These are phyloP conservation scores for Apostasia ramifera DNA, from an alignment of 106 monocot genomes.

Conservation along the genomic window DNA sequence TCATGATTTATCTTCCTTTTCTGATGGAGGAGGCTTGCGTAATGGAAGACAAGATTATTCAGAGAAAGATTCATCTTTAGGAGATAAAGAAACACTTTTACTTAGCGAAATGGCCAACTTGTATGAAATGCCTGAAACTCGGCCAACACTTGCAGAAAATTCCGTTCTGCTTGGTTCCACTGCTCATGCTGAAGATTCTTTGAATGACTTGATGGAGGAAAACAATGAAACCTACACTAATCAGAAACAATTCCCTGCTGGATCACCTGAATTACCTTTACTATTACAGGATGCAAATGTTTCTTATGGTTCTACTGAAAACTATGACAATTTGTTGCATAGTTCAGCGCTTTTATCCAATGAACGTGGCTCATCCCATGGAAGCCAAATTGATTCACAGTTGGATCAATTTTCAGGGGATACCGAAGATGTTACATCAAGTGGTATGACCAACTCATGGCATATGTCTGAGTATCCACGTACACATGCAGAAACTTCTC, in stretches of 20 bases:
- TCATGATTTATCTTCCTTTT: constrained; percentile 1
- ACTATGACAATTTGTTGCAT: constrained; percentile 6
- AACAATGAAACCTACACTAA: constrained; percentile 16
- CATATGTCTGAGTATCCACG: constrained; percentile 11
- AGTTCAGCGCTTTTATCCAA: not conserved
- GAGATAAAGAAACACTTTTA: constrained; percentile 1
- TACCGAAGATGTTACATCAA: not conserved
- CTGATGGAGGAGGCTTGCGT: constrained; percentile 14
- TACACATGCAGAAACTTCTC: constrained; percentile 2
- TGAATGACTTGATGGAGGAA: constrained; percentile 1
- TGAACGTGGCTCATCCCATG: constrained; percentile 10
- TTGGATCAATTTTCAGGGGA: constrained; percentile 4
- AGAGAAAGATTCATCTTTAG: constrained; percentile 7
- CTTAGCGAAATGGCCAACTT: constrained; percentile 6
- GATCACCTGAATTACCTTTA: not conserved
- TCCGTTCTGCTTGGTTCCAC: constrained; percentile 2
- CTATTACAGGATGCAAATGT: not conserved
- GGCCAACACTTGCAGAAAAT: constrained; percentile 2
- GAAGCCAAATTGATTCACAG: constrained; percentile 7
- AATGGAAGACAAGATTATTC: constrained; percentile 3
- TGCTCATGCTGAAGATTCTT: constrained; percentile 10
- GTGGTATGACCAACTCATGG: constrained; percentile 11
- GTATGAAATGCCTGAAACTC: constrained; percentile 15
- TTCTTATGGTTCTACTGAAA: not conserved
- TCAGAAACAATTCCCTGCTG: constrained; percentile 7